Conservation (phyloP, 352 stramenopile species). For the Stramenopiles sp. region DNA sequence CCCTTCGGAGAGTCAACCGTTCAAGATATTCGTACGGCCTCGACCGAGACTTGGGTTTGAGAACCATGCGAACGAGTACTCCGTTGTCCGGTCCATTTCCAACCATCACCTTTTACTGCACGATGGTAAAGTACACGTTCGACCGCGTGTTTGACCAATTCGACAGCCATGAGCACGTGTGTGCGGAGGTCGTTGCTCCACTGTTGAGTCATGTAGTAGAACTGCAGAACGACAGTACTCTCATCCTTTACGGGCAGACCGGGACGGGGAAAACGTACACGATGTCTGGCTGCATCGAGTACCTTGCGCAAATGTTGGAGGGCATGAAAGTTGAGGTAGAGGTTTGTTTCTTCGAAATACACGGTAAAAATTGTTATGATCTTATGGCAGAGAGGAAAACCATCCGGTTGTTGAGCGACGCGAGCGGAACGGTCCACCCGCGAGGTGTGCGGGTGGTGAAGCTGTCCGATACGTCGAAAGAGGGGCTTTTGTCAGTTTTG, state of each 20-base stretch:
- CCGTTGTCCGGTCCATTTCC: no score
- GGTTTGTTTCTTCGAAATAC: slow-evolving; percentile 28
- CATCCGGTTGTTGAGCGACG: not conserved
- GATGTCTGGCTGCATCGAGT: slow-evolving; percentile 18
- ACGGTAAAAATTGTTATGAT: slow-evolving; percentile 26
- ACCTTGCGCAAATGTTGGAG: slow-evolving; percentile 17
- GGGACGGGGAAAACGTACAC: slow-evolving; percentile 32
- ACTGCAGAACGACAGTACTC: slow-evolving; percentile 14
- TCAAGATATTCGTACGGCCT: not conserved
- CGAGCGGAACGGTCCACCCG: not conserved
- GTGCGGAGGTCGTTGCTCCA: slow-evolving; percentile 16
- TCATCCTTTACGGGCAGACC: slow-evolving; percentile 29
- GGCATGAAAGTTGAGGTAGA: not conserved
- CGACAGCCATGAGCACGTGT: slow-evolving; percentile 15
- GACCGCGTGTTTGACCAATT: slow-evolving; percentile 23
- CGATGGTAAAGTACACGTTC: no score
- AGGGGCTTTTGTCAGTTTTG: slow-evolving; percentile 13
- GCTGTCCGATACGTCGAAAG: slow-evolving; percentile 14
- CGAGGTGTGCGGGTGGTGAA: not conserved
- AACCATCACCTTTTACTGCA: no score
- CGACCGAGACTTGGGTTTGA: not conserved
- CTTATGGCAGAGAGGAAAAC: slow-evolving; percentile 16
- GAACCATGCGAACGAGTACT: not conserved
- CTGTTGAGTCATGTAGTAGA: slow-evolving; percentile 16
- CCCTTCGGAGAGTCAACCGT: not conserved